phyloP scores from a whole-genome alignment of 805 yeast species.

The Saturnispora bothae region DNA sequence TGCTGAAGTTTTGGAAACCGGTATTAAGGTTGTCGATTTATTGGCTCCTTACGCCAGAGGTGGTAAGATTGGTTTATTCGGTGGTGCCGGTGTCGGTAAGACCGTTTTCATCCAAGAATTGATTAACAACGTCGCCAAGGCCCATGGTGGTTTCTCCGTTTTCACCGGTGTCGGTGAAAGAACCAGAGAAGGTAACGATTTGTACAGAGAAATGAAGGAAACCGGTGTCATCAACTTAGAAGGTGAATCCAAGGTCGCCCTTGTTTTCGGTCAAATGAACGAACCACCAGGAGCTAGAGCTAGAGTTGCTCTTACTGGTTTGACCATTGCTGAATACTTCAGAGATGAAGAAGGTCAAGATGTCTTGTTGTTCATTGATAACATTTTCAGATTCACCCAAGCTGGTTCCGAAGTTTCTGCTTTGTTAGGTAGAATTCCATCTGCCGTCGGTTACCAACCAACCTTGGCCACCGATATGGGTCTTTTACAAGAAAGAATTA shows the following conservation, averaged over 20 bases:
- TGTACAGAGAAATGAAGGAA: constrained; percentile 99
- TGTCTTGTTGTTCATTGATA: constrained; percentile 97
- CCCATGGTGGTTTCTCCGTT: constrained; percentile 99
- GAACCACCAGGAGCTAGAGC: constrained; percentile 99
- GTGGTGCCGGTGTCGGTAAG: constrained; percentile 99
- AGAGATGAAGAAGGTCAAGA: constrained; percentile 99
- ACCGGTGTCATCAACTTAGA: constrained; percentile 99
- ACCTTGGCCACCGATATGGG: constrained; percentile 99
- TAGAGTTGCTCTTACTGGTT: constrained; percentile 98
- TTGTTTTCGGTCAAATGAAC: constrained; percentile 99
- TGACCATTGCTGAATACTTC: constrained; percentile 99
- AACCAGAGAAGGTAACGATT: constrained; percentile 99
- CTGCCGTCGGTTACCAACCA: constrained; percentile 99
- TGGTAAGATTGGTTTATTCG: constrained; percentile 99
- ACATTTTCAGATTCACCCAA: constrained; percentile 99
- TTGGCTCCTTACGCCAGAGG: constrained; percentile 99
- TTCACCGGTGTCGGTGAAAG: constrained; percentile 99
- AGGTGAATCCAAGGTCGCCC: constrained; percentile 99
- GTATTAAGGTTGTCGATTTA: constrained; percentile 98
- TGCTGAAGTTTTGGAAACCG: constrained; percentile 98
- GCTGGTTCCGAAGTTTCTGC: constrained; percentile 99
- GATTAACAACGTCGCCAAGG: constrained; percentile 99
- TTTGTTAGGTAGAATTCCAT: constrained; percentile 98
- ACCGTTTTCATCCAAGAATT: constrained; percentile 99
- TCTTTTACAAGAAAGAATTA: constrained; percentile 98